Conservation (phyloP, 75 land plant species). For the Cryptomeria japonica region DNA sequence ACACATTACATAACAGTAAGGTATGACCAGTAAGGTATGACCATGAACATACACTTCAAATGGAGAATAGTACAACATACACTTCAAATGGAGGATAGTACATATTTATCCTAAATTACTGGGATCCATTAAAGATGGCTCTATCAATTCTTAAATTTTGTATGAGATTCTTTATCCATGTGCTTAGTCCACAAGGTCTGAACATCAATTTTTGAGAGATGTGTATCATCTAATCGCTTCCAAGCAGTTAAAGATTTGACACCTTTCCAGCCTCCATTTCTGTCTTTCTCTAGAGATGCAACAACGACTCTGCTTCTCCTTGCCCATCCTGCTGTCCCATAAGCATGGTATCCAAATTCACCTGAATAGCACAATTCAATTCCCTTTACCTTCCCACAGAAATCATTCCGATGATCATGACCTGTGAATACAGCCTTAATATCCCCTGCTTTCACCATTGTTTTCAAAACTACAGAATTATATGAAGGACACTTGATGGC, state of each 20-base stretch:
- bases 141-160: too few relatives aligned
- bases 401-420: too few relatives aligned
- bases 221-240: constrained; percentile 83
- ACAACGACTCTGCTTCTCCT: constrained; percentile 80
- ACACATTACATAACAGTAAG: neutral
- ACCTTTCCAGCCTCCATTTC: constrained; percentile 51
- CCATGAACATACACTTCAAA: neutral
- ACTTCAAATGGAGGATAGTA: neutral
- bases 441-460: too few relatives aligned
- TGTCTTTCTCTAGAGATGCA: constrained; percentile 48
- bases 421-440: too few relatives aligned
- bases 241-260: constrained; percentile 73
- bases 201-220: neutral
- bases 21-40: neutral
- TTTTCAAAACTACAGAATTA: too few relatives aligned
- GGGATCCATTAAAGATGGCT: constrained; percentile 12
- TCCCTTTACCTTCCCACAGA: too few relatives aligned
- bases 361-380: too few relatives aligned
- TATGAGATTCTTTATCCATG: too few relatives aligned
- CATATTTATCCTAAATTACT: constrained; percentile 20
- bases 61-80: neutral
- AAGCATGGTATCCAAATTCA: too few relatives aligned
- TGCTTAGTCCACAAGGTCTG: neutral
- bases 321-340: constrained; percentile 66
- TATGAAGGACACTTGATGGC: too few relatives aligned